Evolutionary conservation across 495 filamentous ascomycete genomes (phyloP), one percentile per base, ranked within the genome.

Genomic region (Xylaria palmicola): DNA sequence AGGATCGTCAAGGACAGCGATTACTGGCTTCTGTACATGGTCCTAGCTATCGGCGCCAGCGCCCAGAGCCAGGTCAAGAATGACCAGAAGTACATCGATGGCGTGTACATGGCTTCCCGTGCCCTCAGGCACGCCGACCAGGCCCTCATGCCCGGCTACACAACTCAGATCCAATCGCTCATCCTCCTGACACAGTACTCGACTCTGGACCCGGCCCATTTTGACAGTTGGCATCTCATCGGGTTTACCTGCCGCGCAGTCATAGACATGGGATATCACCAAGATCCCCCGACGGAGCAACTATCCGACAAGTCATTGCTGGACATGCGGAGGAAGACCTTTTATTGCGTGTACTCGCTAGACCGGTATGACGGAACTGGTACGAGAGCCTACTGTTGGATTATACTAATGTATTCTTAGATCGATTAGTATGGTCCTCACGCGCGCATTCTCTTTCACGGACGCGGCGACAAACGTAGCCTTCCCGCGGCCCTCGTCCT

Each of bases 161-260:
- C 90, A 5, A 81, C 81, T 5, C 90, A 92, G 43, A 90, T 97
- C 15, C 92, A 96, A 72, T 89, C 91, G 1, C 82, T 96, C 36
- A 69, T 96, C 24, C 81, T 97, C 7, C 84, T 98, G 40, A 91
- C 91, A 0, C 83, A 92, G 60, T 98, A 97, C 73, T 86, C 92
- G 5, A 88, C 93, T 74, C 79, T 95, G 30, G 92, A 97, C 68
- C 92, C 93, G 13, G 81, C 83, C 37, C 92, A 92, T 69, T 95
- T 96, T 69, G 90, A 94, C 58, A 89, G 86, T 66, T 97, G 93
- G 91, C 90, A 91, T 59, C 72, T 97, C 52, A 88, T 96, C 53
- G 93, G 92, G 26, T 90, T 93, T 68, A 91, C 92, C 15, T 89
- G 88, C 40, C 84, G 93, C 51, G 90, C 88, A 20, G 87, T 91